Conservation (phyloP, 768 basidiomycete genomes). For the Lentinula raphanica region DNA sequence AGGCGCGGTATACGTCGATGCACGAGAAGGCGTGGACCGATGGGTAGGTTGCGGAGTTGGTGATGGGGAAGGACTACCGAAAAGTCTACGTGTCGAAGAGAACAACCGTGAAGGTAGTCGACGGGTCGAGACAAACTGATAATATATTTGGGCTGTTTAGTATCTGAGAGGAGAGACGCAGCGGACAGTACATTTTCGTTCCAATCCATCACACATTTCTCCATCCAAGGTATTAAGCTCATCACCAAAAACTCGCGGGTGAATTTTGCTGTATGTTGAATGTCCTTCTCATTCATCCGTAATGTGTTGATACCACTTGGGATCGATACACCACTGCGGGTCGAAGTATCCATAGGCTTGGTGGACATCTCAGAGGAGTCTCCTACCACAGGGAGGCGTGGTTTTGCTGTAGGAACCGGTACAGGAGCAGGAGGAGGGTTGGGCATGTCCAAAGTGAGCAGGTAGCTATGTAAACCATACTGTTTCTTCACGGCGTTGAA, state of each 20-base stretch:
- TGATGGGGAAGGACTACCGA: slow-evolving; percentile 57
- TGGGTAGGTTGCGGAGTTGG: slow-evolving; percentile 37
- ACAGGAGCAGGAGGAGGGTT: slow-evolving; percentile 61
- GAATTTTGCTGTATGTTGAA: slow-evolving; percentile 69
- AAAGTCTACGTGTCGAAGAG: slow-evolving; percentile 78
- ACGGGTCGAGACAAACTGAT: slow-evolving; percentile 65
- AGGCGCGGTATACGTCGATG: slow-evolving; percentile 29
- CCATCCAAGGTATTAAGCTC: slow-evolving; percentile 95
- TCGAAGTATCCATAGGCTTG: slow-evolving; percentile 19
- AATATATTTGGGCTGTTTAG: slow-evolving; percentile 8
- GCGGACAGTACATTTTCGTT: slow-evolving; percentile 65
- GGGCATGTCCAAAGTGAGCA: slow-evolving; percentile 60
- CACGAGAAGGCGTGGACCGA: slow-evolving; percentile 32
- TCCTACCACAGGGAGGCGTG: slow-evolving; percentile 54
- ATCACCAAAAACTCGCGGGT: slow-evolving; percentile 84
- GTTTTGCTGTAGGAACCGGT: slow-evolving; percentile 59
- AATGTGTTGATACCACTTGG: slow-evolving; percentile 36
- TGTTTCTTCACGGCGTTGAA: slow-evolving; percentile 88
- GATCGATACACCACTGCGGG: slow-evolving; percentile 15
- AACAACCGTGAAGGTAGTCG: slow-evolving; percentile 82
- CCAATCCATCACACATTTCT: slow-evolving; percentile 89
- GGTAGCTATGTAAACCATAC: slow-evolving; percentile 71
- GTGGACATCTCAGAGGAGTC: slow-evolving; percentile 12
- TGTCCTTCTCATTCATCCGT: slow-evolving; percentile 63
- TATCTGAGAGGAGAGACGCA: neutral